Percentiles rank a stretch among this genome's conserved stretches.
Evolutionary conservation across 1,284 basidiomycete genomes (phyloP).

Genomic region (Filobasidium uniguttulatum): DNA sequence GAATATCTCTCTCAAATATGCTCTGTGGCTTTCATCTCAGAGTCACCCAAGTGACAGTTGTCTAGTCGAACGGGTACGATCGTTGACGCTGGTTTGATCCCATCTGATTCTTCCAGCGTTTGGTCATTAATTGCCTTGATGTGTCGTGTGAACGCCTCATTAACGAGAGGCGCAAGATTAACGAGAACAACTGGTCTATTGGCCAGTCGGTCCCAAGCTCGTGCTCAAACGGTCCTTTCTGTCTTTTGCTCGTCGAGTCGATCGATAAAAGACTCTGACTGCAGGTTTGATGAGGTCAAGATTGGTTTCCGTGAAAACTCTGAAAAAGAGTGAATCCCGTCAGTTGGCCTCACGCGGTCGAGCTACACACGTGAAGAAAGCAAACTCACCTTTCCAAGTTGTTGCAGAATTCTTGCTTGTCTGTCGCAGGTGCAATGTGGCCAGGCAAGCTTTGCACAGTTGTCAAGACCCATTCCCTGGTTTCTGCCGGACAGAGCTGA

Average conservation of each 20-base stretch:
- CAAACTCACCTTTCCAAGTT: constrained; percentile 56
- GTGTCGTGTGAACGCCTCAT: too few relatives aligned
- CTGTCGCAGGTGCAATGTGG: constrained; percentile 48
- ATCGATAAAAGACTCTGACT: constrained; percentile 29
- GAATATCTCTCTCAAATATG: too few relatives aligned
- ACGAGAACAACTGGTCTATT: too few relatives aligned
- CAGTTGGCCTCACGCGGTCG: constrained; percentile 1
- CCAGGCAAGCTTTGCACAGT: constrained; percentile 58
- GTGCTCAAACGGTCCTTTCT: constrained; percentile 10
- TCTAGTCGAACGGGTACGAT: too few relatives aligned
- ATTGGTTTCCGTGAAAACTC: constrained; percentile 50
- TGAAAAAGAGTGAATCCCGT: constrained; percentile 24
- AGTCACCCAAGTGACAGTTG: too few relatives aligned
- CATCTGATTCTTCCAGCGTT: too few relatives aligned
- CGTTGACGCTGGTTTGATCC: too few relatives aligned
- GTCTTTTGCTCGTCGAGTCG: constrained; percentile 8
- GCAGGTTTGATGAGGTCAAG: constrained; percentile 67
- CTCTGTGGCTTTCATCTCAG: too few relatives aligned
- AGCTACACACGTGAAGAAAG: background rate
- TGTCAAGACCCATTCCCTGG: constrained; percentile 54
- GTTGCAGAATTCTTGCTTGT: constrained; percentile 59
- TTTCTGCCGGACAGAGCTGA: constrained; percentile 50
- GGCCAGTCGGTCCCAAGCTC: background rate
- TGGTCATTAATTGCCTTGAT: too few relatives aligned
- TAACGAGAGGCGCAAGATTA: too few relatives aligned